These are phyloP conservation scores for Fusarium newnesense DNA, from an alignment of 2,329 filamentous ascomycete genomes.

Conservation along the genomic window DNA sequence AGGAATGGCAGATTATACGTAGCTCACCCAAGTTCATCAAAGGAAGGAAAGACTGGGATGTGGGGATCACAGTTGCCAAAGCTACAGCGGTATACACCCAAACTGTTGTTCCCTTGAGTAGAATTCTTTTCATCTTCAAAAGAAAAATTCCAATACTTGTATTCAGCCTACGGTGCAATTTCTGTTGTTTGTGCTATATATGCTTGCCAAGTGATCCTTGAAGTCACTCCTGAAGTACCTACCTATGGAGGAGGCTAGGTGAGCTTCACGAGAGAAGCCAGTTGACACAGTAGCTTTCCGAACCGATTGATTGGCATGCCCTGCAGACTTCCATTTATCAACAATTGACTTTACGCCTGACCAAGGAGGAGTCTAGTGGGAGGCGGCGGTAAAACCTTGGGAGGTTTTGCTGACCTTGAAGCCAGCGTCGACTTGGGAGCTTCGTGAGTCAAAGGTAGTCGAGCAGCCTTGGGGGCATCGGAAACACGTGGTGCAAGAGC, in stretches of 20 bases:
- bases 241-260: background rate
- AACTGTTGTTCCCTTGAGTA: background rate
- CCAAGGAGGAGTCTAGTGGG: background rate
- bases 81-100: background rate
- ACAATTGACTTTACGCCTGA: background rate
- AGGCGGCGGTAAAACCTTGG: background rate
- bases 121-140: background rate
- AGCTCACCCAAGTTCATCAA: background rate
- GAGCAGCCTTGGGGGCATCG: conserved; percentile 1
- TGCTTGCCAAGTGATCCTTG: background rate
- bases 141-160: accelerated
- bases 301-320: accelerated
- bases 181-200: background rate
- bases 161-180: background rate
- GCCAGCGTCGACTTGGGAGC: conserved; percentile 10
- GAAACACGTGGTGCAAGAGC: conserved; percentile 9
- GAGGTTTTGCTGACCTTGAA: background rate
- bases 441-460: conserved; percentile 5
- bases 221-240: background rate
- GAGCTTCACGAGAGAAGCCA: background rate
- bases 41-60: background rate
- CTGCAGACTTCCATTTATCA: accelerated
- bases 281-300: background rate
- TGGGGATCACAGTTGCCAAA: background rate
- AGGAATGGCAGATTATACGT: background rate